Conservation (phyloP, 2,329 filamentous ascomycete genomes). For the Venturia asperata region DNA sequence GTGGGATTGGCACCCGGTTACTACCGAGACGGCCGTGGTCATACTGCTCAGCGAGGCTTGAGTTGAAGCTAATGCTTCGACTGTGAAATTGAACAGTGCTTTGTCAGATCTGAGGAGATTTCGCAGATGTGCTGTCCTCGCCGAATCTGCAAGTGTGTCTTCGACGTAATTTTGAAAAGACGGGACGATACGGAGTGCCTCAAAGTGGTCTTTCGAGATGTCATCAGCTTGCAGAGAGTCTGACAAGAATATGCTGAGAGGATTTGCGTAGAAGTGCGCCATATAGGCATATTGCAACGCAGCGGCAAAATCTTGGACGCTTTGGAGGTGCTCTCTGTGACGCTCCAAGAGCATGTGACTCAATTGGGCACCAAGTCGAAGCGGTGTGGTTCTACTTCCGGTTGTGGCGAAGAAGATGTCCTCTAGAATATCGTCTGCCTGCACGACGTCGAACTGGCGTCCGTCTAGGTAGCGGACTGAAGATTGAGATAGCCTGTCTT, state of each 20-base stretch:
- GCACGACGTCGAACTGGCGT: conserved; percentile 68
- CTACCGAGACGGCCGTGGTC: conserved; percentile 29
- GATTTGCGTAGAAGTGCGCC: conserved; percentile 78
- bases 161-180: conserved; percentile 54
- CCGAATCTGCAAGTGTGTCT: conserved; percentile 43
- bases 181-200: conserved; percentile 59
- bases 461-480: conserved; percentile 62
- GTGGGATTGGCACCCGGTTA: conserved; percentile 33
- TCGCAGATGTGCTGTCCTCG: conserved; percentile 27
- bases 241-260: conserved; percentile 57
- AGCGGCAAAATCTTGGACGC: conserved; percentile 63
- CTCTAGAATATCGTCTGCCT: conserved; percentile 64
- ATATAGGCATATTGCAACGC: conserved; percentile 74
- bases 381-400: conserved; percentile 47
- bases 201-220: conserved; percentile 56
- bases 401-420: conserved; percentile 62
- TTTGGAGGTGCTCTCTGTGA: conserved; percentile 70
- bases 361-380: conserved; percentile 59
- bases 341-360: conserved; percentile 59
- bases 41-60: conserved; percentile 38
- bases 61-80: conserved; percentile 29
- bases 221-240: conserved; percentile 30
- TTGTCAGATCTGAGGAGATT: conserved; percentile 56
- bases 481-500: conserved; percentile 63
- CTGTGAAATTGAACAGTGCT: conserved; percentile 44